These are phyloP conservation scores for Chlamydomonas eustigma DNA, from an alignment of 139 green algal genomes.

Conservation along the genomic window DNA sequence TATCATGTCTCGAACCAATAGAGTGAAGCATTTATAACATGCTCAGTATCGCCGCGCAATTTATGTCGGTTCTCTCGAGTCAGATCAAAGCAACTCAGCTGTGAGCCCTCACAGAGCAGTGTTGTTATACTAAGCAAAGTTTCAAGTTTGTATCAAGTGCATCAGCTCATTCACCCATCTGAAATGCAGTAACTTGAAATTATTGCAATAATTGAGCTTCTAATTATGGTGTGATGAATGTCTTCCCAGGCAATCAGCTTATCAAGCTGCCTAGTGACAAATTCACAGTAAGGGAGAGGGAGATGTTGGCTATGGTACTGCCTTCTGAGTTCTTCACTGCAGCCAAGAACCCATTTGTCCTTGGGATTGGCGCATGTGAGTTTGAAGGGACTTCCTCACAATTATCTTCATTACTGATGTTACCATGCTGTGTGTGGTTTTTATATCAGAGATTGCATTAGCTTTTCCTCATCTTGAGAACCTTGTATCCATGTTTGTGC, in stretches of 20 bases:
- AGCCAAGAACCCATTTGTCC: constrained; percentile 52
- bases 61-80: too few species aligned
- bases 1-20: too few species aligned
- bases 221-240: too few species aligned
- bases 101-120: too few species aligned
- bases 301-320: constrained; percentile 79
- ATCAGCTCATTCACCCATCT: too few species aligned
- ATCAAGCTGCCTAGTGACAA: constrained; percentile 74
- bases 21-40: too few species aligned
- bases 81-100: too few species aligned
- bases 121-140: too few species aligned
- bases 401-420: not conserved
- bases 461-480: not conserved
- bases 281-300: constrained; percentile 84
- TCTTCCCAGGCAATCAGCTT: constrained; percentile 56
- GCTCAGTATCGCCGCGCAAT: too few species aligned
- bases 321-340: constrained; percentile 63
- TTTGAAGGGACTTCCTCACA: not conserved
- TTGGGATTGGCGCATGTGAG: constrained; percentile 48
- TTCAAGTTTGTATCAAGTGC: too few species aligned
- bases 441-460: not conserved
- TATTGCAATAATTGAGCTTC: too few species aligned
- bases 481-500: not conserved
- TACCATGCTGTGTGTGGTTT: not conserved
- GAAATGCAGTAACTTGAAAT: too few species aligned